Base-by-base conservation (phyloP, 1,284 basidiomycete species). In the Xerocomus nothofagi region DNA sequence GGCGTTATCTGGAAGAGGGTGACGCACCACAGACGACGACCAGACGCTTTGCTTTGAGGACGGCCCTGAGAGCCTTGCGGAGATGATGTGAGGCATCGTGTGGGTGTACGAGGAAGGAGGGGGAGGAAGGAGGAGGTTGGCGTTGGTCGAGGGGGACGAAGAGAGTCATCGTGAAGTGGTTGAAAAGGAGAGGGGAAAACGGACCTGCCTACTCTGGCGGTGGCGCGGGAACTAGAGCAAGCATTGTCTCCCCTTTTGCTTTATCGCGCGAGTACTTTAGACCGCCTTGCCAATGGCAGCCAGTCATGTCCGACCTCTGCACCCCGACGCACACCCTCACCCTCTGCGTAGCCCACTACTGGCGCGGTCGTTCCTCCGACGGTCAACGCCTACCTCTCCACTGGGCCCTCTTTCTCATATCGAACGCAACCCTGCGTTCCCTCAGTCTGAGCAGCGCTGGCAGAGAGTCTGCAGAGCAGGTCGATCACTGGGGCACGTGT, bases 21-120 rank as follows among this genome's bases (percentile, higher is more conserved):
- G 39, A 78, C 86, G 64, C 53, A 90, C 92, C 93, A 65, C 87
- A 92, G 38, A 96, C 81, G 55, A 95, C 86, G 23, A 93, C 88
- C 59, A 96, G 81, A 40, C 89, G 79, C 63, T 82, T 87, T 3
- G 93, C 88, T 63, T 86, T 86, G 53, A 88, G 69, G 42, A 94
- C 83, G 18, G 88, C 71, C 60, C 79, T 82, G 50, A 86, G 69
- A 21, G 78, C 75, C 57, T 73, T 79, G 50, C 72, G 67, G 30
- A 84, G 60, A 51, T 84, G 78, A 26, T 68, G 60, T 26, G 59
- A 59, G 32, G 68, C 68, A 53, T 76, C 67, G 30, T 63, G 49
- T 24, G 73, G 57, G n/a, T 61, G 63, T 15, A 67, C 57, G 32
- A 78, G 62, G 56, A 78, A 77, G 0, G 73, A 49, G 0, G 70